phyloP scores from a whole-genome alignment of 768 basidiomycete species.

The Glaciozyma martinii region DNA sequence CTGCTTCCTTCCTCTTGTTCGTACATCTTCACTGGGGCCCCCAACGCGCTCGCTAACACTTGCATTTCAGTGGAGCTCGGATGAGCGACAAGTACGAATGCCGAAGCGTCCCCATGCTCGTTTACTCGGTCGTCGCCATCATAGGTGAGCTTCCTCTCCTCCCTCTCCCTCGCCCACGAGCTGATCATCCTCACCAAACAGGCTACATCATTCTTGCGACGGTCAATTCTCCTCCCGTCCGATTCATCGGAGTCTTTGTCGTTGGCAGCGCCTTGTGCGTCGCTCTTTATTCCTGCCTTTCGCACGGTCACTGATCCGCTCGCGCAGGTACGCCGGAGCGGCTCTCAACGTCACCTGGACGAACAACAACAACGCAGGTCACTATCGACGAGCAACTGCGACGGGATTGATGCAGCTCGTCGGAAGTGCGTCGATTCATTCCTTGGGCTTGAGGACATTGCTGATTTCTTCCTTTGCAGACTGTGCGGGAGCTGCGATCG shows the following conservation, averaged over 20 bases:
- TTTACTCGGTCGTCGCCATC: not conserved
- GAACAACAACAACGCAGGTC: constrained; percentile 13
- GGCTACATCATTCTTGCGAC: not conserved
- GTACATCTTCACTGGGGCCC: too few relatives aligned
- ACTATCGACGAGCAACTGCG: constrained; percentile 22
- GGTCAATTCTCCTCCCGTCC: not conserved
- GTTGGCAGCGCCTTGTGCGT: not conserved
- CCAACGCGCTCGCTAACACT: too few relatives aligned
- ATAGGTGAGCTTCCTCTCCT: not conserved
- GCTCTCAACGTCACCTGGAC: not conserved
- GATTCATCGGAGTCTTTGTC: not conserved
- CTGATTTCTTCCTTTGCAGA: too few relatives aligned
- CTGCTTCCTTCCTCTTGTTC: not conserved
- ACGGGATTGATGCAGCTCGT: not conserved
- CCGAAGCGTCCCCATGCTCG: not conserved
- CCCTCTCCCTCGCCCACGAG: not conserved
- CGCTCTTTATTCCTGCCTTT: not conserved
- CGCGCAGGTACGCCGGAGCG: not conserved
- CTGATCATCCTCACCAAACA: not conserved
- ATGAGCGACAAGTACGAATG: not conserved
- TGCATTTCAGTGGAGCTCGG: not conserved
- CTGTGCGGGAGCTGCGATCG: too few relatives aligned
- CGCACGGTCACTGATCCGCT: not conserved
- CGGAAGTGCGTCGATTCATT: too few relatives aligned
- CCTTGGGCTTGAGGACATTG: too few relatives aligned